These are phyloP conservation scores for Neospermospora avenae DNA, from an alignment of 2,329 filamentous ascomycete species.

Conservation along the genomic window DNA sequence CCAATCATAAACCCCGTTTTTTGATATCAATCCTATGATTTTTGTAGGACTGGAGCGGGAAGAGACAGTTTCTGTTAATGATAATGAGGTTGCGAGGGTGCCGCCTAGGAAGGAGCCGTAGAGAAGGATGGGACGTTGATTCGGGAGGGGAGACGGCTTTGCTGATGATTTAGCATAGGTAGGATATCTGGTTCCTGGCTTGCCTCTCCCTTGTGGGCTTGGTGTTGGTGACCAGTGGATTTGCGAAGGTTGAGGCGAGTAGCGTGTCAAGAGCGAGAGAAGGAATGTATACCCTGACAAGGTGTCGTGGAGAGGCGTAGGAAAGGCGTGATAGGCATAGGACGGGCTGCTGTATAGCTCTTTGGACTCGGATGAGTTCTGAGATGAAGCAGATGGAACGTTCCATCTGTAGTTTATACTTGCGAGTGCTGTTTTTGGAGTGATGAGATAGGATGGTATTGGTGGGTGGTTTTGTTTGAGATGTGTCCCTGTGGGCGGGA, in stretches of 20 bases:
- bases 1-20: conserved; percentile 64
- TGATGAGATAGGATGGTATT: conserved; percentile 41
- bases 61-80: conserved; percentile 51
- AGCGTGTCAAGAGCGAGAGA: conserved; percentile 20
- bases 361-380: not conserved
- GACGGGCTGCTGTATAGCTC: conserved; percentile 13
- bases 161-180: conserved; percentile 26
- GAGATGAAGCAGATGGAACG: conserved; percentile 12
- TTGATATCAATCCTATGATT: conserved; percentile 52
- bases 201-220: conserved; percentile 33
- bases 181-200: conserved; percentile 29
- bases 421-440: conserved; percentile 48
- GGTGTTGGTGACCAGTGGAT: conserved; percentile 12
- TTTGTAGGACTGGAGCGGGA: conserved; percentile 36
- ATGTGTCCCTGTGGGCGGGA: conserved; percentile 46
- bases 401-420: conserved; percentile 60
- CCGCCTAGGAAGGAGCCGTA: conserved; percentile 58
- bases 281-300: conserved; percentile 46
- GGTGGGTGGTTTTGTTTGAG: conserved; percentile 39
- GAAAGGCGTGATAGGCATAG: conserved; percentile 42
- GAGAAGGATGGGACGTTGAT: conserved; percentile 36
- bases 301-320: conserved; percentile 55
- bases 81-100: conserved; percentile 52
- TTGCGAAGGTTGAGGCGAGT: not conserved
- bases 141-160: not conserved